Evolutionary conservation across 441 rosid species (phyloP).

Genomic region (Pelargonium citronellum): DNA sequence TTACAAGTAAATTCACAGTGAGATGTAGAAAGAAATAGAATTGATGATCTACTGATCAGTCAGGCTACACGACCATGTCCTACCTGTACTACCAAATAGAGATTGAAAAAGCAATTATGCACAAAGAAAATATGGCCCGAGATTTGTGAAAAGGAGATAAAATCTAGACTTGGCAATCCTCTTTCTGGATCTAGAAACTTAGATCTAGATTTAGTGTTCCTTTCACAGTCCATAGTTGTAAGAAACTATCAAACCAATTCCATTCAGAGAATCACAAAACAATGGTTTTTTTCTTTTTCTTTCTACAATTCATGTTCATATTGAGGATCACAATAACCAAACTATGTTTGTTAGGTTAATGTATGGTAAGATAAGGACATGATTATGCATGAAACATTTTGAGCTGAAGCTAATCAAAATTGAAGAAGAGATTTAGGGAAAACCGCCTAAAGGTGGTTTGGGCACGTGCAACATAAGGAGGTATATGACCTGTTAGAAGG

Average conservation of each 20-base stretch:
- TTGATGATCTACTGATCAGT: background rate
- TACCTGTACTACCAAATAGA: background rate
- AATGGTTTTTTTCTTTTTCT: background rate
- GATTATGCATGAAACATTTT: background rate
- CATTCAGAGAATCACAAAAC: too few relatives aligned
- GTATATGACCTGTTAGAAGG: background rate
- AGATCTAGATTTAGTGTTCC: too few relatives aligned
- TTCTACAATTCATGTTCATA: background rate
- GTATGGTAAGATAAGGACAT: background rate
- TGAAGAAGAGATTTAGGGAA: background rate
- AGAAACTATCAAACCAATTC: too few relatives aligned
- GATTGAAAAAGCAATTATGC: background rate
- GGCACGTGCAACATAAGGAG: background rate
- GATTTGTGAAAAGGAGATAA: background rate
- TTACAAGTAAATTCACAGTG: background rate
- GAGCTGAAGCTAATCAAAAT: background rate
- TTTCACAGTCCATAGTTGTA: too few relatives aligned
- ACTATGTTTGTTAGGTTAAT: background rate
- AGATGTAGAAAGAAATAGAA: background rate
- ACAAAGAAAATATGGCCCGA: background rate
- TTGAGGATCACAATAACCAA: background rate
- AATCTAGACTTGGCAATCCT: background rate
- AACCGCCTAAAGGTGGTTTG: background rate
- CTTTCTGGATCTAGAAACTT: background rate
- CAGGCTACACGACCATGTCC: background rate